Evolutionary conservation across 306 rosid species (phyloP).

Genomic region (Ormosia emarginata): DNA sequence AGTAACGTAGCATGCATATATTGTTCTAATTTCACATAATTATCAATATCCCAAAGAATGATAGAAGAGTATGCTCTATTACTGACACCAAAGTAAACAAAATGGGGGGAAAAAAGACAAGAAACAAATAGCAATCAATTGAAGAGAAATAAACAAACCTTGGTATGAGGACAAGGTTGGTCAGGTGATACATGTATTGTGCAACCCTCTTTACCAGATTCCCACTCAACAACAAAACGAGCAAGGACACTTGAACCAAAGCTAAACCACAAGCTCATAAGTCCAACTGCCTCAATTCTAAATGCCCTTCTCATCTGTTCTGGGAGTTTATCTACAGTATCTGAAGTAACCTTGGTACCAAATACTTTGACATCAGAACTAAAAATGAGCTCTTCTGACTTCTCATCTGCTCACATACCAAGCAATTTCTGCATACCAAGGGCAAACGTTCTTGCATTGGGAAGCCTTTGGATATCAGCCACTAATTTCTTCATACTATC

Average conservation of each 20-base stretch:
- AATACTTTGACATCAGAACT: conserved; percentile 60
- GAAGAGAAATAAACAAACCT: conserved; percentile 49
- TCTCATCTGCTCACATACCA: conserved; percentile 79
- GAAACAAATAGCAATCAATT: conserved; percentile 16
- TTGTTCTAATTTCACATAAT: not conserved
- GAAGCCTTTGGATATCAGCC: conserved; percentile 90
- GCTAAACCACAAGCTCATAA: conserved; percentile 98
- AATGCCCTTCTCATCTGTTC: conserved; percentile 90
- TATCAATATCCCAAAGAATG: not conserved
- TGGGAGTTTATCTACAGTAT: conserved; percentile 69
- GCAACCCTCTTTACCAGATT: conserved; percentile 96
- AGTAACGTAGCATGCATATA: not conserved
- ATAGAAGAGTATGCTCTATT: not conserved
- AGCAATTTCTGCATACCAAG: conserved; percentile 93
- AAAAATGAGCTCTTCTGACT: conserved; percentile 62
- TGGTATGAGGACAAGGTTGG: conserved; percentile 99
- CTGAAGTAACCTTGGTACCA: conserved; percentile 51
- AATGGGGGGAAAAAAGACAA: not conserved
- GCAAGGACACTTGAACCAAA: conserved; percentile 91
- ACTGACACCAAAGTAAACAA: not conserved
- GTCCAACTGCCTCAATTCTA: conserved; percentile 97
- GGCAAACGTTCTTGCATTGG: conserved; percentile 93
- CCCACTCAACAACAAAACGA: conserved; percentile 99
- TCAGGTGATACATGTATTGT: conserved; percentile 98
- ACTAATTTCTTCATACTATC: conserved; percentile 91